phyloP scores from a whole-genome alignment of 2,329 filamentous ascomycete genomes.

The Aspergillus sp. region DNA sequence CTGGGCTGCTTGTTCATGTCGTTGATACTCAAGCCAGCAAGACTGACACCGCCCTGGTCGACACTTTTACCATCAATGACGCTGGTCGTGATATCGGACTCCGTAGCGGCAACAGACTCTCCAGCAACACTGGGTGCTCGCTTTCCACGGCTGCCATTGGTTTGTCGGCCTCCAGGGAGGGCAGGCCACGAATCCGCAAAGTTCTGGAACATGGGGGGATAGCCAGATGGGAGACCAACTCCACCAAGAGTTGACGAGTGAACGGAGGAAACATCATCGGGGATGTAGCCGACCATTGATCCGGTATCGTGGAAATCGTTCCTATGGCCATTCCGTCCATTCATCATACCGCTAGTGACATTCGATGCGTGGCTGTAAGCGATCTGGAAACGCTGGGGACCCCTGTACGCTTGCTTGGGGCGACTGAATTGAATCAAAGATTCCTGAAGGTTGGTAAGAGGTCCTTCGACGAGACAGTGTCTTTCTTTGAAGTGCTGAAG shows the following conservation, averaged over 20 bases:
- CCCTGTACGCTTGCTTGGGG: constrained; percentile 85
- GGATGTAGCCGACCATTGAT: constrained; percentile 90
- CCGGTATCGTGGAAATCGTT: constrained; percentile 64
- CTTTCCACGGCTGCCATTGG: constrained; percentile 59
- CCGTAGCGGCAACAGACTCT: constrained; percentile 85
- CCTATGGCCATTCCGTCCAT: constrained; percentile 44
- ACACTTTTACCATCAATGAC: constrained; percentile 65
- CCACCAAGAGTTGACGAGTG: constrained; percentile 87
- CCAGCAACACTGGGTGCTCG: constrained; percentile 73
- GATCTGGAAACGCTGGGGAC: constrained; percentile 79
- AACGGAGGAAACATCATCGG: constrained; percentile 92
- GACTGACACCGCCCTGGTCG: constrained; percentile 77
- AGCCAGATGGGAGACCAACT: constrained; percentile 71
- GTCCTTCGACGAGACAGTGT: constrained; percentile 92
- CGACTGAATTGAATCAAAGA: constrained; percentile 91
- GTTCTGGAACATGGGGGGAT: constrained; percentile 90
- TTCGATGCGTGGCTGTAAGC: constrained; percentile 63
- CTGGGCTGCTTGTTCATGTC: constrained; percentile 65
- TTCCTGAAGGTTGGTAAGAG: constrained; percentile 89
- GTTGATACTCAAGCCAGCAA: constrained; percentile 72
- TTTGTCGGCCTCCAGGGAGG: constrained; percentile 62
- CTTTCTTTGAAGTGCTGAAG: constrained; percentile 94
- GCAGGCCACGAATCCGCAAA: constrained; percentile 89
- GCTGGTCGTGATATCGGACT: constrained; percentile 76
- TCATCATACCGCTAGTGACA: constrained; percentile 48